These are phyloP conservation scores for Hypoxylon sp. DNA, from an alignment of 2,329 filamentous ascomycete genomes.

Conservation along the genomic window DNA sequence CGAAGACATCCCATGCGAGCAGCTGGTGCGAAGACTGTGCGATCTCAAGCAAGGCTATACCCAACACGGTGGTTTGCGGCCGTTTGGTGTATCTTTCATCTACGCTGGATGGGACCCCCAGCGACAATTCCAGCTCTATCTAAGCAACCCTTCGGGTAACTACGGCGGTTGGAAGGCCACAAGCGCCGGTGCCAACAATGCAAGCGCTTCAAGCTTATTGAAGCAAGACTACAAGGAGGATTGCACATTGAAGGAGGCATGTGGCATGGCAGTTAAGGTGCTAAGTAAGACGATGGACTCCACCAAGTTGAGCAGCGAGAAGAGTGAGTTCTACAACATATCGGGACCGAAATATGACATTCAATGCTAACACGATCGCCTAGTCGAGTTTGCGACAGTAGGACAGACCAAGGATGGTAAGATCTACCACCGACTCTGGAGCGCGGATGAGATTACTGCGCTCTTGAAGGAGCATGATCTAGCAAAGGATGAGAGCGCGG, in stretches of 20 bases:
- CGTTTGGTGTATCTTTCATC: conserved; percentile 99
- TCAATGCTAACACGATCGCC: conserved; percentile 45
- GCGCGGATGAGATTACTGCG: conserved; percentile 93
- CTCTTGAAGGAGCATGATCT: conserved; percentile 95
- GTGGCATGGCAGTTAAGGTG: conserved; percentile 97
- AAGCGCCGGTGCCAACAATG: conserved; percentile 97
- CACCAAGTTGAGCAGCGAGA: conserved; percentile 98
- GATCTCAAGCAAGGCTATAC: conserved; percentile 99
- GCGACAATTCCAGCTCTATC: conserved; percentile 97
- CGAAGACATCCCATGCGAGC: conserved; percentile 99
- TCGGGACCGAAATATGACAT: conserved; percentile 24
- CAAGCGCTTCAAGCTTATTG: conserved; percentile 93
- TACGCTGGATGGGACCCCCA: conserved; percentile 98
- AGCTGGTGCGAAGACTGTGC: conserved; percentile 95
- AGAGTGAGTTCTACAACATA: conserved; percentile 76
- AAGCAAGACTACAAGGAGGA: conserved; percentile 99
- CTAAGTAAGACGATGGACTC: conserved; percentile 99
- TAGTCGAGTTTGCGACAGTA: conserved; percentile 98
- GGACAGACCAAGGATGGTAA: conserved; percentile 95
- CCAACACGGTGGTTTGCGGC: conserved; percentile 96
- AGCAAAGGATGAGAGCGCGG: conserved; percentile 84
- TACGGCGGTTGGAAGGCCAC: conserved; percentile 99
- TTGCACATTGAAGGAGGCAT: conserved; percentile 95
- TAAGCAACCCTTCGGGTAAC: conserved; percentile 98
- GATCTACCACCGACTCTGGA: conserved; percentile 98